Evolutionary conservation across 2,329 filamentous ascomycete species (phyloP).

Genomic region (Coniella lustricola): DNA sequence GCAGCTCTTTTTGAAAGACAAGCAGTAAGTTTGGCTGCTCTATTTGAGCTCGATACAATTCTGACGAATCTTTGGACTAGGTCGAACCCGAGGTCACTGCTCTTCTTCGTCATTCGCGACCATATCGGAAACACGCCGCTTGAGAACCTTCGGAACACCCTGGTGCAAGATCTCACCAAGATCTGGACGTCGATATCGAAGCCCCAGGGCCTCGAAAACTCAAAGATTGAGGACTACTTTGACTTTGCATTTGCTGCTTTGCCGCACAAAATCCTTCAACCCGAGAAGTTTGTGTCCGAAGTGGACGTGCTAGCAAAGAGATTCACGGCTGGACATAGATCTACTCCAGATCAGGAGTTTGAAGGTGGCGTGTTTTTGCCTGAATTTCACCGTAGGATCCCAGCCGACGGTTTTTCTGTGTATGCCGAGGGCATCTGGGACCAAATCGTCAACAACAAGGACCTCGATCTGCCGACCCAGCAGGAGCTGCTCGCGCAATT

Average conservation of each 20-base stretch:
- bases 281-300: constrained; percentile 79
- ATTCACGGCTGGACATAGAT: constrained; percentile 75
- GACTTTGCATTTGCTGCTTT: constrained; percentile 95
- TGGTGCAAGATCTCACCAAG: constrained; percentile 82
- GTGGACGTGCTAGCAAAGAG: constrained; percentile 72
- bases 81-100: constrained; percentile 78
- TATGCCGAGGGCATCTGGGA: constrained; percentile 97
- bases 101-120: constrained; percentile 98
- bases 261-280: constrained; percentile 93
- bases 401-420: constrained; percentile 90
- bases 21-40: constrained; percentile 54
- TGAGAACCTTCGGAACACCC: constrained; percentile 79
- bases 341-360: constrained; percentile 65
- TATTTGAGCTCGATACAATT: background rate
- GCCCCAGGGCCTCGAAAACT: constrained; percentile 78
- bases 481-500: constrained; percentile 96
- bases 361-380: constrained; percentile 80
- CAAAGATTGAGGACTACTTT: constrained; percentile 93
- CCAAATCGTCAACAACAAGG: constrained; percentile 98
- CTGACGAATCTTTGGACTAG: constrained; percentile 34
- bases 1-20: constrained; percentile 93
- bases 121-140: constrained; percentile 90
- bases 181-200: constrained; percentile 94
- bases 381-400: constrained; percentile 92
- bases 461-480: constrained; percentile 91